Conservation (phyloP, 1,284 basidiomycete species). For the Ustilago cynodontis region DNA sequence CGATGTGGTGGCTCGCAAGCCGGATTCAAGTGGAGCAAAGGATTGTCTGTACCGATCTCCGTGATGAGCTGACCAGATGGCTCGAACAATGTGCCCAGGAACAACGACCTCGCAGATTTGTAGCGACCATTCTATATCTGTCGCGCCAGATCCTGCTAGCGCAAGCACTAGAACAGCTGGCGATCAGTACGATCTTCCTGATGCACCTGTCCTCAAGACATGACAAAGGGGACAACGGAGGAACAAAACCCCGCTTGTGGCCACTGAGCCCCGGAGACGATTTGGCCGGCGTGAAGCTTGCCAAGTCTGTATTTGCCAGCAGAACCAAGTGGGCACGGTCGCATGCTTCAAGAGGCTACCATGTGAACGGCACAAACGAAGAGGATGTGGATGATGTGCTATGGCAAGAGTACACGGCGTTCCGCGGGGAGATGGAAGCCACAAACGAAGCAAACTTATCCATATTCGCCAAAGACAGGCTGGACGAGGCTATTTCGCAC, state of each 20-base stretch:
- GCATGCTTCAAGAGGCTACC: background rate
- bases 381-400: conserved; percentile 18
- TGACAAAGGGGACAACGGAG: background rate
- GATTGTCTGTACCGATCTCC: conserved; percentile 38
- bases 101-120: conserved; percentile 10
- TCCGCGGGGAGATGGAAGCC: conserved; percentile 2
- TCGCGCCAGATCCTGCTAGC: conserved; percentile 36
- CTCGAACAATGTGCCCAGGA: conserved; percentile 11
- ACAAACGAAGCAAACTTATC: conserved; percentile 3
- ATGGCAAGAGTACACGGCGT: conserved; percentile 31
- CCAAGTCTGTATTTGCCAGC: conserved; percentile 22
- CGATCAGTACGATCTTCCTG: conserved; percentile 26
- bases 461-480: conserved; percentile 4
- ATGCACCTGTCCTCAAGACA: conserved; percentile 13
- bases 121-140: conserved; percentile 29
- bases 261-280: conserved; percentile 10
- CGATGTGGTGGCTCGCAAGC: conserved; percentile 51
- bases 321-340: conserved; percentile 45
- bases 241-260: conserved; percentile 3
- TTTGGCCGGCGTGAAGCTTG: conserved; percentile 10
- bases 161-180: conserved; percentile 31
- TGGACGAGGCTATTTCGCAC: conserved; percentile 17
- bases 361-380: background rate
- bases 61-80: conserved; percentile 31
- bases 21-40: conserved; percentile 46